phyloP scores from a whole-genome alignment of 306 rosid genomes.

The Inga laurina region DNA sequence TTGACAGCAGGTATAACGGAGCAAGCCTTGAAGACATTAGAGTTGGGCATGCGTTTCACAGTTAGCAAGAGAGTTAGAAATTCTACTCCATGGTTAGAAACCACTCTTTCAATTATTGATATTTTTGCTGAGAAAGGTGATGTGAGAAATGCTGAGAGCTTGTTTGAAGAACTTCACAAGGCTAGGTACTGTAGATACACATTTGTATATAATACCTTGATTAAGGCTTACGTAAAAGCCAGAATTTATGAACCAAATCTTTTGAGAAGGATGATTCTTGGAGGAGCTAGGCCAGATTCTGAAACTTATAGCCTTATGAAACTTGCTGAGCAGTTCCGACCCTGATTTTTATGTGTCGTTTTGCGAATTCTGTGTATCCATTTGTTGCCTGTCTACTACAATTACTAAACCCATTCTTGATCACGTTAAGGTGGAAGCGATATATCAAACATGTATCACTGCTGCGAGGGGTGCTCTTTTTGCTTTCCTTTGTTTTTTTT shows the following conservation, averaged over 20 bases:
- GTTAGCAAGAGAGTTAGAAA: slow-evolving; percentile 55
- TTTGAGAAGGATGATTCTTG: slow-evolving; percentile 84
- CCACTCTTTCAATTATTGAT: slow-evolving; percentile 72
- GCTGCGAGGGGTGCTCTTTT: background rate
- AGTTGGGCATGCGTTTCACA: slow-evolving; percentile 52
- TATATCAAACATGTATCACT: background rate
- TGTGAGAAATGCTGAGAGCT: slow-evolving; percentile 66
- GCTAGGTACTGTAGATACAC: slow-evolving; percentile 79
- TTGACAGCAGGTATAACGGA: slow-evolving; percentile 67
- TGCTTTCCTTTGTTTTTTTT: background rate
- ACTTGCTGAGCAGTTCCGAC: slow-evolving; percentile 76
- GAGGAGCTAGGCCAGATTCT: slow-evolving; percentile 90
- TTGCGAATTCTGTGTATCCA: background rate
- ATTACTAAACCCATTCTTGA: slow-evolving; percentile 8
- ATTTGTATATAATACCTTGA: slow-evolving; percentile 78
- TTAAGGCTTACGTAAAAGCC: slow-evolving; percentile 91
- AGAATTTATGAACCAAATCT: slow-evolving; percentile 73
- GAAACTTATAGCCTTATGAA: slow-evolving; percentile 88
- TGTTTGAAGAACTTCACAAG: slow-evolving; percentile 66
- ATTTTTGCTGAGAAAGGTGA: slow-evolving; percentile 76
- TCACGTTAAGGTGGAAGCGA: slow-evolving; percentile 14
- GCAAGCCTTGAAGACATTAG: slow-evolving; percentile 72
- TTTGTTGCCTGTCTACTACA: slow-evolving; percentile 13
- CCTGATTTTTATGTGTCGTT: slow-evolving; percentile 30
- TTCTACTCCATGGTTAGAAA: slow-evolving; percentile 91